Conservation (phyloP, 2,329 filamentous ascomycete species). For the Byssoonygena ceratinophila region DNA sequence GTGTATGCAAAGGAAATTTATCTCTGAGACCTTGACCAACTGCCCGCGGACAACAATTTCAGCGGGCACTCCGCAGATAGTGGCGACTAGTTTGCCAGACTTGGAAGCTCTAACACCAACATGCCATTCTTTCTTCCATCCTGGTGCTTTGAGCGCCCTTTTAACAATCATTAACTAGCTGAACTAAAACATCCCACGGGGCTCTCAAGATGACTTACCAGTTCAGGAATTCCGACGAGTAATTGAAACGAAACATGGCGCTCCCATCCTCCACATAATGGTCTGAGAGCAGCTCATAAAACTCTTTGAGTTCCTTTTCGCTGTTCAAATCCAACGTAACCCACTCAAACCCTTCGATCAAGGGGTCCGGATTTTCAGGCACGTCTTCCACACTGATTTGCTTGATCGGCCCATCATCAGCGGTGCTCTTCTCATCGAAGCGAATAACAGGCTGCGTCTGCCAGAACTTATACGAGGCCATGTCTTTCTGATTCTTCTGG, state of each 20-base stretch:
- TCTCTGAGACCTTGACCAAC: conserved; percentile 68
- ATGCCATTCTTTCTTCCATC: conserved; percentile 91
- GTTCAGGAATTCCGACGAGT: conserved; percentile 75
- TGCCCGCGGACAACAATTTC: conserved; percentile 69
- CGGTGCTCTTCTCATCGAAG: conserved; percentile 52
- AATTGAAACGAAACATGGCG: conserved; percentile 96
- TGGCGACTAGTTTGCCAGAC: conserved; percentile 81
- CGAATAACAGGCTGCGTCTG: conserved; percentile 88
- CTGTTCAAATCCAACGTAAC: conserved; percentile 75
- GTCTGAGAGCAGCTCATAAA: conserved; percentile 80
- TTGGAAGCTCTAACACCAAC: conserved; percentile 78
- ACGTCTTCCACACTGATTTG: conserved; percentile 68
- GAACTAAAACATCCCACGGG: no score
- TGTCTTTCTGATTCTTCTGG: conserved; percentile 87
- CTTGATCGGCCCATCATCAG: conserved; percentile 74
- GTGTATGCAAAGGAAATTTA: conserved; percentile 97
- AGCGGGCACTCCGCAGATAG: conserved; percentile 88
- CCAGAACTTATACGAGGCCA: conserved; percentile 98
- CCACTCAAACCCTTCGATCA: conserved; percentile 87
- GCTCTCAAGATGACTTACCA: conserved; percentile 52
- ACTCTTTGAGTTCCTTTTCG: conserved; percentile 68
- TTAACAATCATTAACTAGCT: background rate
- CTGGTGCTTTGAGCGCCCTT: conserved; percentile 87
- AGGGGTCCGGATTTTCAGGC: conserved; percentile 60
- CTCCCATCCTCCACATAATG: conserved; percentile 98